Evolutionary conservation across 768 basidiomycete species (phyloP).

Genomic region (Peribolospora kevripleyi): DNA sequence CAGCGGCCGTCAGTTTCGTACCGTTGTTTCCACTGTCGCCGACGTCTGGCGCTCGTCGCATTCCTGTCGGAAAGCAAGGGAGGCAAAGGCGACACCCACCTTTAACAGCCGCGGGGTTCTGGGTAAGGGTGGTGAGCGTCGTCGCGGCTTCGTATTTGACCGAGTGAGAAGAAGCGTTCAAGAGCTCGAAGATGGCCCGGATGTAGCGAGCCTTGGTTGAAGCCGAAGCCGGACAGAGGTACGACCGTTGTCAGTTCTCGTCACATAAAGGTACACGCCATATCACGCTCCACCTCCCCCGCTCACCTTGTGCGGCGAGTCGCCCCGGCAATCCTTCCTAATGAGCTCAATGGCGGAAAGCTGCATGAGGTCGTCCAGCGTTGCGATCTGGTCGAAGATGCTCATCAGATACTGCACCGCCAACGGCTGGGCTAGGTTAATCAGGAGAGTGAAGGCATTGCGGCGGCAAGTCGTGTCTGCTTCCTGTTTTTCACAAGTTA

Average conservation of each 20-base stretch:
- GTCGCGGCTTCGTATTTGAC: conserved; percentile 97
- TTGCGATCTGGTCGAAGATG: conserved; percentile 57
- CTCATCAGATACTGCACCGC: conserved; percentile 76
- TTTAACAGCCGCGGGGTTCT: conserved; percentile 88
- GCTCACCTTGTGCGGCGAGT: conserved; percentile 57
- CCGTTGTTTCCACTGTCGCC: background rate
- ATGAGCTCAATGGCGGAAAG: conserved; percentile 90
- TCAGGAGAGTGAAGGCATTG: conserved; percentile 88
- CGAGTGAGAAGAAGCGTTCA: conserved; percentile 68
- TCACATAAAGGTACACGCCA: background rate
- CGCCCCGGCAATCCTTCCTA: conserved; percentile 60
- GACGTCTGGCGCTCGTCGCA: background rate
- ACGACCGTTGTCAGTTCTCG: too few relatives aligned
- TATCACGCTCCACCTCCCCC: background rate
- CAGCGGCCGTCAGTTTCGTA: background rate
- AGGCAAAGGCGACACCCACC: conserved; percentile 25
- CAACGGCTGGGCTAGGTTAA: conserved; percentile 49
- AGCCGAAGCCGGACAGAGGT: too few relatives aligned
- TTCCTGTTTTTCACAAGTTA: conserved; percentile 24
- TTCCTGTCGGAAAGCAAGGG: background rate
- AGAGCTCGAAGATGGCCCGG: conserved; percentile 70
- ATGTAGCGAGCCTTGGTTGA: conserved; percentile 59
- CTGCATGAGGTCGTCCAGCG: conserved; percentile 76
- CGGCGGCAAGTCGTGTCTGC: conserved; percentile 88
- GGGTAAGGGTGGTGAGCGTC: conserved; percentile 74